Evolutionary conservation across 2,329 filamentous ascomycete species (phyloP).

Genomic region (Ophiocordyceps camponoti-leonardi): DNA sequence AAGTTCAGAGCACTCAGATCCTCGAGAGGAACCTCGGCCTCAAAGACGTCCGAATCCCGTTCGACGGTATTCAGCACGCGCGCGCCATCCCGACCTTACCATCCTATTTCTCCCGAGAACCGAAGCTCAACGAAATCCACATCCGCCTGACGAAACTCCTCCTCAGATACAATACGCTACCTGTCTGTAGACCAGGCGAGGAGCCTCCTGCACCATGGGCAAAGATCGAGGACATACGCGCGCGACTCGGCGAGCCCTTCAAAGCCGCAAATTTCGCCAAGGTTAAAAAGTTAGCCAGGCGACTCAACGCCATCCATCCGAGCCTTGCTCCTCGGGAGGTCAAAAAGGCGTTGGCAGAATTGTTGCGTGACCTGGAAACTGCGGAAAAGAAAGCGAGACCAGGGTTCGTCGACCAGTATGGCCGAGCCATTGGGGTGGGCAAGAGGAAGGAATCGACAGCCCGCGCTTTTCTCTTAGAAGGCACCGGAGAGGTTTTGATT

Average conservation of each 20-base stretch:
- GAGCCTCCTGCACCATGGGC: slow-evolving; percentile 67
- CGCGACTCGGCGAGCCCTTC: slow-evolving; percentile 52
- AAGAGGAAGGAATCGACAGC: slow-evolving; percentile 78
- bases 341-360: slow-evolving; percentile 42
- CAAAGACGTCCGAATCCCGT: slow-evolving; percentile 11
- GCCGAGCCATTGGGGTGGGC: slow-evolving; percentile 64
- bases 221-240: slow-evolving; percentile 58
- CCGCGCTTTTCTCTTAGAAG: slow-evolving; percentile 77
- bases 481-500: slow-evolving; percentile 73
- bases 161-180: slow-evolving; percentile 56
- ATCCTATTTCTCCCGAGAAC: slow-evolving; percentile 86
- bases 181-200: slow-evolving; percentile 45
- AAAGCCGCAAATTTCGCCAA: slow-evolving; percentile 63
- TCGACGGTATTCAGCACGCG: slow-evolving; percentile 29
- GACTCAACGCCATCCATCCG: slow-evolving; percentile 74
- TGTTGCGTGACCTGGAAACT: slow-evolving; percentile 60
- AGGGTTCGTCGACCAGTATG: slow-evolving; percentile 55
- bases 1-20: slow-evolving; percentile 5
- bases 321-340: slow-evolving; percentile 57
- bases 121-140: slow-evolving; percentile 72
- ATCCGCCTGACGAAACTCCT: slow-evolving; percentile 57
- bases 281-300: slow-evolving; percentile 58
- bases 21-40: slow-evolving; percentile 4
- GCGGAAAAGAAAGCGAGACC: slow-evolving; percentile 45
- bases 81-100: slow-evolving; percentile 70